Evolutionary conservation across 768 basidiomycete species (phyloP).

Genomic region (Botryobasidium botryosum): DNA sequence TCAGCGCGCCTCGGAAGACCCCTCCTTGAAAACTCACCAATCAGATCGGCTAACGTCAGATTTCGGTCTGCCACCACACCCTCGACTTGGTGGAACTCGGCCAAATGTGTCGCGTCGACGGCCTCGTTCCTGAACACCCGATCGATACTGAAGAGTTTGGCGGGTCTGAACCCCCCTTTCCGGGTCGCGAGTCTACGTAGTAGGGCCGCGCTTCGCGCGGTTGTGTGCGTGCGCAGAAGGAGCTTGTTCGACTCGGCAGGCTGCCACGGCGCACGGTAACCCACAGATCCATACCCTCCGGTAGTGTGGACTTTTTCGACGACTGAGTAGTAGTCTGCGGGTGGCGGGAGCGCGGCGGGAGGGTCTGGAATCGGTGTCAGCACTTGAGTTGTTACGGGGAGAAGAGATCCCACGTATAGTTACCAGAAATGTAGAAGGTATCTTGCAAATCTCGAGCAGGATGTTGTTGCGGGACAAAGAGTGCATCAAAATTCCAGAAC

Average conservation of each 20-base stretch:
- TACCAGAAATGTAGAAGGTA: slow-evolving; percentile 94
- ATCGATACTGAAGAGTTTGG: slow-evolving; percentile 94
- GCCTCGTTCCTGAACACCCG: slow-evolving; percentile 98
- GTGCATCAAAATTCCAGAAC: slow-evolving; percentile 98
- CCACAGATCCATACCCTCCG: slow-evolving; percentile 80
- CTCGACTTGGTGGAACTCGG: slow-evolving; percentile 99
- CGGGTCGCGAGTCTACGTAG: slow-evolving; percentile 82
- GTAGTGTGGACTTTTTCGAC: slow-evolving; percentile 70
- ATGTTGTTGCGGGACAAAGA: slow-evolving; percentile 98
- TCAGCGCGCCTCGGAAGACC: too few species aligned
- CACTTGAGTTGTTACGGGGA: slow-evolving; percentile 4
- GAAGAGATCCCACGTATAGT: slow-evolving; percentile 8
- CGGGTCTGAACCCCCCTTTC: slow-evolving; percentile 72
- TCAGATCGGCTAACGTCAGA: slow-evolving; percentile 85
- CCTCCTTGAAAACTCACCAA: slow-evolving; percentile 38
- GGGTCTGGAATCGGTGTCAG: slow-evolving; percentile 69
- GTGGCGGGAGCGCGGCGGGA: slow-evolving; percentile 51
- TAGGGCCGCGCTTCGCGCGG: slow-evolving; percentile 86
- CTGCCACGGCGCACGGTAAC: slow-evolving; percentile 96
- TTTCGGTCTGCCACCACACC: slow-evolving; percentile 93
- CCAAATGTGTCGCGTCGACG: slow-evolving; percentile 94
- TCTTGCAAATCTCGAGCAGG: slow-evolving; percentile 96
- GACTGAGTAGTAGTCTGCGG: slow-evolving; percentile 66
- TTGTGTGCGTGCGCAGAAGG: slow-evolving; percentile 91
- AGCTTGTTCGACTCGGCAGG: slow-evolving; percentile 83